These are phyloP conservation scores for Lunularia cruciata DNA, from an alignment of 225 moss, liverwort and hornwort species.

Conservation along the genomic window DNA sequence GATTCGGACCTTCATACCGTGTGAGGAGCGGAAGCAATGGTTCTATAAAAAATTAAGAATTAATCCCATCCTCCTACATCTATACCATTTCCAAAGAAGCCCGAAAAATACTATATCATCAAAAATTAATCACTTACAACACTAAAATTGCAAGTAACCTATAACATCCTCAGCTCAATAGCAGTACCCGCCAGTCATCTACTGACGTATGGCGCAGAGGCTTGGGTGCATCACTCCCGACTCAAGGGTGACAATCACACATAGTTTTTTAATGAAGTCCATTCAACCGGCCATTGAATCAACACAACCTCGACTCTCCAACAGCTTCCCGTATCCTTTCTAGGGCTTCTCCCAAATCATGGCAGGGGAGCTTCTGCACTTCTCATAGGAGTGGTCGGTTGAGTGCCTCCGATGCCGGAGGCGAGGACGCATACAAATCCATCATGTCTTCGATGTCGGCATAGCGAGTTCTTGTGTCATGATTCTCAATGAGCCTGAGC, in stretches of 20 bases:
- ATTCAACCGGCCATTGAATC: background rate
- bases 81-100: no score
- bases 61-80: no score
- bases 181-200: background rate
- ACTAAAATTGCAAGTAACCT: background rate
- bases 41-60: background rate
- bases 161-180: no score
- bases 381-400: slow-evolving; percentile 17
- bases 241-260: background rate
- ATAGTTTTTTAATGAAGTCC: background rate
- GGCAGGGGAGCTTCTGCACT: background rate
- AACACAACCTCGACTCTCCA: background rate
- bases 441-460: slow-evolving; percentile 16
- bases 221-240: background rate
- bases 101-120: background rate
- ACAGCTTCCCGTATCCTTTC: background rate
- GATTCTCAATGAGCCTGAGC: slow-evolving; percentile 47
- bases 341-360: background rate
- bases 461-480: slow-evolving; percentile 16
- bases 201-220: background rate
- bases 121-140: background rate
- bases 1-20: no score
- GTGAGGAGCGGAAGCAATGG: background rate
- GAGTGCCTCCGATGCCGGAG: slow-evolving; percentile 17
- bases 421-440: slow-evolving; percentile 9